These are phyloP conservation scores for Dioscorea cayenensis DNA, from an alignment of 116 monocot species.

Conservation along the genomic window DNA sequence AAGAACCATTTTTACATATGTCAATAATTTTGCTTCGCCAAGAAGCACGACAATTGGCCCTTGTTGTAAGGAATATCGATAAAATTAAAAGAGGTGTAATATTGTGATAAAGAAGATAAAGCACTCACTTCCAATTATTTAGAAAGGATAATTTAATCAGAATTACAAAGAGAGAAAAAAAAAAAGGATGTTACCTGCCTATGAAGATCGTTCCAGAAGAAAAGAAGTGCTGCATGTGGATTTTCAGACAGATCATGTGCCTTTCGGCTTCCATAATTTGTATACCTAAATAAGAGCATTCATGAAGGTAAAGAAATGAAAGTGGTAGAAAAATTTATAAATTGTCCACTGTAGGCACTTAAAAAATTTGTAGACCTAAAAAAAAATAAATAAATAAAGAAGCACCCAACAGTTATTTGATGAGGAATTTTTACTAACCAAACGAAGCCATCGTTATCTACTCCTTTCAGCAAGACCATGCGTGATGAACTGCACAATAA, in stretches of 20 bases:
- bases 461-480: slow-evolving; percentile 84
- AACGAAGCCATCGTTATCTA: slow-evolving; percentile 76
- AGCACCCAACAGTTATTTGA: not conserved
- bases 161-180: slow-evolving; percentile 1
- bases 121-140: too few species aligned
- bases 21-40: too few species aligned
- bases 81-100: too few species aligned
- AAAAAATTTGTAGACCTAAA: not conserved
- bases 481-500: slow-evolving; percentile 64
- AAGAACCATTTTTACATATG: too few species aligned
- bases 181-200: slow-evolving; percentile 52
- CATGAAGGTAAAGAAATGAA: slow-evolving; percentile 1
- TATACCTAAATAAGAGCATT: slow-evolving; percentile 52
- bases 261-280: slow-evolving; percentile 87
- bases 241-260: slow-evolving; percentile 74
- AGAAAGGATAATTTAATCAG: not conserved
- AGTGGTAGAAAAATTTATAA: not conserved
- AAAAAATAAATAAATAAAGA: not conserved
- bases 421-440: slow-evolving; percentile 40
- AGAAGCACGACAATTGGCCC: too few species aligned
- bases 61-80: too few species aligned
- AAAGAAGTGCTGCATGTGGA: slow-evolving; percentile 79
- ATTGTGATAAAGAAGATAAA: too few species aligned
- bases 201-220: slow-evolving; percentile 76
- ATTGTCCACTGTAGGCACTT: not conserved